Conservation (phyloP, 1,284 basidiomycete genomes). For the Salmacisia buchloeana region DNA sequence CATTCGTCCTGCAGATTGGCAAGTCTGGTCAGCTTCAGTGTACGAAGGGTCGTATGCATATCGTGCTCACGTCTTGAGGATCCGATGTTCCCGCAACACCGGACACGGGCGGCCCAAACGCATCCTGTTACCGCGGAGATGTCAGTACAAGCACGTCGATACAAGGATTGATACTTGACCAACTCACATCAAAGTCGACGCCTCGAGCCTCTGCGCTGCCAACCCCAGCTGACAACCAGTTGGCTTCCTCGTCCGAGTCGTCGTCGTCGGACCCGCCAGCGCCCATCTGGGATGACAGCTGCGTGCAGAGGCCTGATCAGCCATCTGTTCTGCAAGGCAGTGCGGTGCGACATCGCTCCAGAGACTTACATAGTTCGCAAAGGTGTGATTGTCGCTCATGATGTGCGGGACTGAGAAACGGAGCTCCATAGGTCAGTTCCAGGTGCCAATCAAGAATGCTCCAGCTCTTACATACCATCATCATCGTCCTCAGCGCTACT, state of each 20-base stretch:
- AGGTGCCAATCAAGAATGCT: neutral
- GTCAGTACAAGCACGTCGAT: neutral
- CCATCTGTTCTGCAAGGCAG: neutral
- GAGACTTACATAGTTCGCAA: conserved; percentile 34
- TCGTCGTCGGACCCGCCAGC: conserved; percentile 37
- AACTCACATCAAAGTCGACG: conserved; percentile 30
- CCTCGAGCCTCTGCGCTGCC: conserved; percentile 13
- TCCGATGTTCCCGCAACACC: neutral
- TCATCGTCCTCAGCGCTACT: conserved; percentile 12
- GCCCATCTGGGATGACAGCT: conserved; percentile 46
- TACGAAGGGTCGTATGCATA: neutral
- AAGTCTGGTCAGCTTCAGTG: conserved; percentile 13
- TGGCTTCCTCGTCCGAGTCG: conserved; percentile 43
- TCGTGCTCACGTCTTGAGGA: neutral
- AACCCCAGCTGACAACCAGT: conserved; percentile 35
- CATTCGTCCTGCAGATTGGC: conserved; percentile 35
- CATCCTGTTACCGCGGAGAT: conserved; percentile 13
- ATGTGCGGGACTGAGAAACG: neutral
- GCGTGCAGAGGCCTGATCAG: neutral
- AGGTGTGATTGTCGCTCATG: conserved; percentile 22
- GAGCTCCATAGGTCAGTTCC: neutral
- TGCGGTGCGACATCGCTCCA: neutral
- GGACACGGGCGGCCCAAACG: conserved; percentile 18
- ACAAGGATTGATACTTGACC: neutral
- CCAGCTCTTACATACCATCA: conserved; percentile 13